Conservation (phyloP, 352 stramenopile genomes). For the Phytophthora quininea region DNA sequence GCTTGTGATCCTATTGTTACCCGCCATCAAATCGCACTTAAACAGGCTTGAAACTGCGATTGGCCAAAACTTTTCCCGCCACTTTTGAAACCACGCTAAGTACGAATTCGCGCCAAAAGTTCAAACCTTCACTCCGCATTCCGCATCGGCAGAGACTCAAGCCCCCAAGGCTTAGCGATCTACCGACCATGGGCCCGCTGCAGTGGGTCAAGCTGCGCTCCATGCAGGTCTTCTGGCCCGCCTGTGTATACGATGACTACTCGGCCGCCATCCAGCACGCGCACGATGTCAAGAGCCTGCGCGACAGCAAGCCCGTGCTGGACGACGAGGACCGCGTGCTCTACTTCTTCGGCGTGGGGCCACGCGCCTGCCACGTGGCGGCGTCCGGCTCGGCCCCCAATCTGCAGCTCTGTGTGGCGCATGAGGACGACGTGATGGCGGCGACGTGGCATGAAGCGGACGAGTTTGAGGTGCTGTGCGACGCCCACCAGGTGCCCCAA, state of each 20-base stretch:
- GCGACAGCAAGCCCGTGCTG: constrained; percentile 54
- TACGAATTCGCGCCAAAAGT: constrained; percentile 30
- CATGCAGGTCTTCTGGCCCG: constrained; percentile 75
- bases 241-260: constrained; percentile 70
- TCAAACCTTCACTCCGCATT: constrained; percentile 18
- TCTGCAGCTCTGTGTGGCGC: constrained; percentile 54
- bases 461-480: constrained; percentile 53
- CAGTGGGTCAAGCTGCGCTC: constrained; percentile 59
- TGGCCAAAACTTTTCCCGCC: constrained; percentile 10
- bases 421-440: constrained; percentile 44
- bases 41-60: background rate
- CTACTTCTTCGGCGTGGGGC: constrained; percentile 79
- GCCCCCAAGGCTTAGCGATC: background rate
- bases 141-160: background rate
- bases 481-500: constrained; percentile 32
- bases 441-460: constrained; percentile 21
- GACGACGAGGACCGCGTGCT: constrained; percentile 75
- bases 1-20: constrained; percentile 1
- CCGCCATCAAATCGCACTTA: background rate
- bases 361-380: constrained; percentile 35
- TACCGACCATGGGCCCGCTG: constrained; percentile 8
- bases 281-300: constrained; percentile 55
- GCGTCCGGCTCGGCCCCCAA: constrained; percentile 44
- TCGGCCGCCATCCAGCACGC: constrained; percentile 44
- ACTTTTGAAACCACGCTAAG: constrained; percentile 8